Percentiles rank a stretch among this genome's conserved stretches.
Conservation (phyloP, 2,329 filamentous ascomycete genomes). For the Trichoderma sp. region DNA sequence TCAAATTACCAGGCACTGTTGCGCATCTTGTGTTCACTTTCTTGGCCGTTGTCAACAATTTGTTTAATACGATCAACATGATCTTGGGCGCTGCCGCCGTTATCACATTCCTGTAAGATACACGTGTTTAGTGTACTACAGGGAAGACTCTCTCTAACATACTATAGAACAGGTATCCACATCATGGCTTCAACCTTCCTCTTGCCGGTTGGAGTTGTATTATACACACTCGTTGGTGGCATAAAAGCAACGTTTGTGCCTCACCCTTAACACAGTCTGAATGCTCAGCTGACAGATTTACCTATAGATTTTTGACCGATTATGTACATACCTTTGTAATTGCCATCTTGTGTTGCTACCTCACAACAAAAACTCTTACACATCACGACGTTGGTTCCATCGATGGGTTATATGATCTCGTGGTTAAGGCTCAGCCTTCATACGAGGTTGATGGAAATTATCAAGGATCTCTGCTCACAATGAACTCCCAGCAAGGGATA, state of each 20-base stretch:
- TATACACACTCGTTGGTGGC: slow-evolving; percentile 4
- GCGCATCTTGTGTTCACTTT: slow-evolving; percentile 6
- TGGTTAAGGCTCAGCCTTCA: not conserved
- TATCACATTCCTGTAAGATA: slow-evolving; percentile 3
- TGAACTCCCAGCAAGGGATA: slow-evolving; percentile 7
- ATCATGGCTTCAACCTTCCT: slow-evolving; percentile 7
- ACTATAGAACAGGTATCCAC: not conserved
- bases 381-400: slow-evolving; percentile 7
- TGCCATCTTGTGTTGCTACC: not conserved
- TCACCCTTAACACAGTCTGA: accelerated
- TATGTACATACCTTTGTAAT: slow-evolving; percentile 13
- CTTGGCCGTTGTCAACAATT: slow-evolving; percentile 9
- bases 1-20: not conserved
- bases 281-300: not conserved
- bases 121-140: not conserved
- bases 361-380: not conserved
- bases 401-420: slow-evolving; percentile 1
- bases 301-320: not conserved
- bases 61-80: slow-evolving; percentile 13
- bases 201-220: not conserved
- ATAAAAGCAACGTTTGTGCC: slow-evolving; percentile 6
- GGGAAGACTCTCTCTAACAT: not conserved
- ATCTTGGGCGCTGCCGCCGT: slow-evolving; percentile 6
- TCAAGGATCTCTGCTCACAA: slow-evolving; percentile 1
- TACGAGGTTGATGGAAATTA: not conserved